phyloP scores from a whole-genome alignment of 768 basidiomycete species.

The Rubroboletus pulcherrimus region DNA sequence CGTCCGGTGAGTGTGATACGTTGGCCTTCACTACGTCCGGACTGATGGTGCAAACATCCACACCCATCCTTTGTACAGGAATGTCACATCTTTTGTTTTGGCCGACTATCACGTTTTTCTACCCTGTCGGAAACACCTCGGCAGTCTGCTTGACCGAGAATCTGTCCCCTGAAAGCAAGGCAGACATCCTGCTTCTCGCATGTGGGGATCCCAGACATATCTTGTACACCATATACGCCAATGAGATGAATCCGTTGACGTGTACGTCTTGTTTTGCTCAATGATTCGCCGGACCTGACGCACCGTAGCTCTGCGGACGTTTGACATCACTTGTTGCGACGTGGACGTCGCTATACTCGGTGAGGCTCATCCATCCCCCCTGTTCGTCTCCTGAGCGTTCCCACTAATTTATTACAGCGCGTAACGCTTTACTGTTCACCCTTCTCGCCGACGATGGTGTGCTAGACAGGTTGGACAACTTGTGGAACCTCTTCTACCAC shows the following conservation, averaged over 20 bases:
- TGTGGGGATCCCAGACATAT: slow-evolving; percentile 55
- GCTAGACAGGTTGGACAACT: slow-evolving; percentile 3
- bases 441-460: slow-evolving; percentile 21
- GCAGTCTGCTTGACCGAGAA: slow-evolving; percentile 47
- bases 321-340: slow-evolving; percentile 31
- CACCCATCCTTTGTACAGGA: not conserved
- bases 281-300: not conserved
- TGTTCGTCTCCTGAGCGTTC: not conserved
- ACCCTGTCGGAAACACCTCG: slow-evolving; percentile 57
- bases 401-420: slow-evolving; percentile 15
- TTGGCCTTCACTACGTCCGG: not conserved
- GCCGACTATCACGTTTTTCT: slow-evolving; percentile 40
- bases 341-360: slow-evolving; percentile 27
- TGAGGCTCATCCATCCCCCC: not conserved
- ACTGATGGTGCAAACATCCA: not conserved
- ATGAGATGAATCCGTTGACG: slow-evolving; percentile 6
- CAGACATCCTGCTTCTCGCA: slow-evolving; percentile 44
- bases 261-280: slow-evolving; percentile 1
- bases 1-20: not conserved
- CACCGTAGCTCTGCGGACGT: slow-evolving; percentile 7
- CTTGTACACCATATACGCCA: slow-evolving; percentile 41
- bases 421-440: slow-evolving; percentile 27
- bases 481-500: slow-evolving; percentile 30
- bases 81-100: slow-evolving; percentile 20
- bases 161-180: slow-evolving; percentile 39